Percentiles rank a stretch among this genome's conserved stretches.
These are phyloP conservation scores for Ceriops decandra DNA, from an alignment of 345 rosid species.

Conservation along the genomic window DNA sequence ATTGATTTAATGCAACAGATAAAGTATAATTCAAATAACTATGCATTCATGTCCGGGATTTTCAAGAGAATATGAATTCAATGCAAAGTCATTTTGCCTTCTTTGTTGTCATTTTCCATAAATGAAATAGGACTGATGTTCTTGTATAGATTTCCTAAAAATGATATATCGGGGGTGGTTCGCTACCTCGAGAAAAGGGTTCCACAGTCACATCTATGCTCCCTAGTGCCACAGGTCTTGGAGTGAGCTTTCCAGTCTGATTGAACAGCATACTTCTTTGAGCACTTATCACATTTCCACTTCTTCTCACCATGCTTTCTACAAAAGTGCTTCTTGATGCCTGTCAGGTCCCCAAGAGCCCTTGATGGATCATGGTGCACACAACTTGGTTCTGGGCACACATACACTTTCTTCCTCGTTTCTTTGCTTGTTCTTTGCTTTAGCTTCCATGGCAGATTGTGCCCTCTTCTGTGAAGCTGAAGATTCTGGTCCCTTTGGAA, in stretches of 20 bases:
- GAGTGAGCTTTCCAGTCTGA: slow-evolving; percentile 96
- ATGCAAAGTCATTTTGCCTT: slow-evolving; percentile 14
- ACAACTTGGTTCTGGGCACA: slow-evolving; percentile 65
- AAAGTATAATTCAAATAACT: slow-evolving; percentile 2
- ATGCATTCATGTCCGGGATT: neutral
- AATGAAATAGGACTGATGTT: slow-evolving; percentile 5
- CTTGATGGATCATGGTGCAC: slow-evolving; percentile 69
- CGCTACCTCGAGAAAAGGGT: slow-evolving; percentile 79
- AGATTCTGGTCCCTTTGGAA: slow-evolving; percentile 87
- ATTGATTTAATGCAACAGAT: slow-evolving; percentile 2
- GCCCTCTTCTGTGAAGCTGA: slow-evolving; percentile 83
- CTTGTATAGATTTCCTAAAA: neutral
- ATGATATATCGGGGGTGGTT: slow-evolving; percentile 2
- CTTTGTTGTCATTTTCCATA: neutral
- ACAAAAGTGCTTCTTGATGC: slow-evolving; percentile 70
- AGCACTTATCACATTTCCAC: slow-evolving; percentile 92
- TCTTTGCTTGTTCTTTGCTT: slow-evolving; percentile 78
- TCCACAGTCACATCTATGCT: slow-evolving; percentile 87
- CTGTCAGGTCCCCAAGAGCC: slow-evolving; percentile 78
- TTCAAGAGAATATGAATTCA: slow-evolving; percentile 9
- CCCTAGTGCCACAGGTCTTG: slow-evolving; percentile 83
- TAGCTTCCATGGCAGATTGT: slow-evolving; percentile 90
- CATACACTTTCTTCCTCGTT: slow-evolving; percentile 61
- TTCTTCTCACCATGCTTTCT: slow-evolving; percentile 88
- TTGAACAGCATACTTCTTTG: slow-evolving; percentile 78